phyloP scores from a whole-genome alignment of 495 filamentous ascomycete genomes.

The Talaromyces proteolyticus region DNA sequence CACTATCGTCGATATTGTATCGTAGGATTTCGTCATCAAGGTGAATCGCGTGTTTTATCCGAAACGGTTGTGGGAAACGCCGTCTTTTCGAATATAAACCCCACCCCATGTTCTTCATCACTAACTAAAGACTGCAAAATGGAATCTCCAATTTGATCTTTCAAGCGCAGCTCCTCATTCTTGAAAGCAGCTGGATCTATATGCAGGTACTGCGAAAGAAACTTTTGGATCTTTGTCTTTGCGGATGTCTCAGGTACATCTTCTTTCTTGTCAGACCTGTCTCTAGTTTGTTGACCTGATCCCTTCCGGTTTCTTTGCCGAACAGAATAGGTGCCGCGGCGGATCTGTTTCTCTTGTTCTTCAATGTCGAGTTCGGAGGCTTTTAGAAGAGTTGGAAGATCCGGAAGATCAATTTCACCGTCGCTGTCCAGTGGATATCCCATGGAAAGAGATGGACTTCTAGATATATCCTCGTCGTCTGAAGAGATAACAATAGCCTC shows the following conservation, averaged over 20 bases:
- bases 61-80: slow-evolving; percentile 2
- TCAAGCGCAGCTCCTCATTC: slow-evolving; percentile 30
- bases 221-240: slow-evolving; percentile 46
- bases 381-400: slow-evolving; percentile 40
- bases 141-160: slow-evolving; percentile 52
- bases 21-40: too few species aligned
- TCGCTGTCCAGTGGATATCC: slow-evolving; percentile 23
- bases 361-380: slow-evolving; percentile 58
- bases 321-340: slow-evolving; percentile 17
- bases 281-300: not conserved
- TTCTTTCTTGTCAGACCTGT: not conserved
- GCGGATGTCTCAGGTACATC: slow-evolving; percentile 12
- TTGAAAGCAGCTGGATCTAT: slow-evolving; percentile 46
- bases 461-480: slow-evolving; percentile 4
- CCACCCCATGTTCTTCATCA: slow-evolving; percentile 53
- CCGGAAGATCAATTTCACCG: slow-evolving; percentile 33
- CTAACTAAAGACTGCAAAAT: slow-evolving; percentile 54
- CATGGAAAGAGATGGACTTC: slow-evolving; percentile 11
- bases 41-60: too few species aligned
- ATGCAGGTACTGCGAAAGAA: slow-evolving; percentile 63
- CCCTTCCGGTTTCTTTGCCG: not conserved
- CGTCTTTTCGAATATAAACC: slow-evolving; percentile 65
- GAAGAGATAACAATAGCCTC: not conserved
- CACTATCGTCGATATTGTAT: too few species aligned
- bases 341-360: slow-evolving; percentile 48